Base-by-base conservation (phyloP, 2,329 filamentous ascomycete genomes). In the Lasiodiplodia theobromae region DNA sequence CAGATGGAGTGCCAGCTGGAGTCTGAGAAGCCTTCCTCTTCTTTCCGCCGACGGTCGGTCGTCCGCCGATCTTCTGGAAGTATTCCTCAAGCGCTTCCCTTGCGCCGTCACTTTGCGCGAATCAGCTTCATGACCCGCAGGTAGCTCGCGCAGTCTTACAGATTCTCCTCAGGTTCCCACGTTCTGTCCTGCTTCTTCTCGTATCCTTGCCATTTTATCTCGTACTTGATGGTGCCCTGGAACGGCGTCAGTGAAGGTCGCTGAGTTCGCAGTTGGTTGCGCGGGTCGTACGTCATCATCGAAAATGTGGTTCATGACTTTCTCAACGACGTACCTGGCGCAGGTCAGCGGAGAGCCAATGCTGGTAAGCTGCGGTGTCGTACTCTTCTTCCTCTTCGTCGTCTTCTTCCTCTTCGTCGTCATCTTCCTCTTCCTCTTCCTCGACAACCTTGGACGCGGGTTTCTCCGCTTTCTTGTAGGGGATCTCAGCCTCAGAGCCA, bases 161-260 rank as follows among this genome's bases (percentile, higher is more conserved):
- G 81, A 72, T 94, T 94, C 12, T 88, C 87, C 73, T 92, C 89
- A 0, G 91, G 89, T 76, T 96, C 92, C 92, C 92, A 95, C 0
- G 92, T 96, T 74, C 87, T 80, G 72, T 96, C 92, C 0, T 82
- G 78, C 70, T 89, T 88, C 70, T 89, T 86, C 0, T 92, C 87
- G 70, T 90, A 96, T 3, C 92, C 92, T 71, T 92, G 88, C 92
- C 92, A 96, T 74, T 95, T 94, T 44, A 96, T 91, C 64, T 90
- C 85, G 74, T 91, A 94, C 57, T 85, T 84, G 0, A 89, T 74
- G 4, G 77, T 76, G 23, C 86, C 86, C 81, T 88, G 69, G 11
- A 10, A 52, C 11, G 16, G 3, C 28, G 14, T 70, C 25, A 72
- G 69, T 69, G 5, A n/a, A 4, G 65, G 40, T 7, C 31, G 49